Conservation (phyloP, 257 asterid species). For the Penstemon davidsonii region DNA sequence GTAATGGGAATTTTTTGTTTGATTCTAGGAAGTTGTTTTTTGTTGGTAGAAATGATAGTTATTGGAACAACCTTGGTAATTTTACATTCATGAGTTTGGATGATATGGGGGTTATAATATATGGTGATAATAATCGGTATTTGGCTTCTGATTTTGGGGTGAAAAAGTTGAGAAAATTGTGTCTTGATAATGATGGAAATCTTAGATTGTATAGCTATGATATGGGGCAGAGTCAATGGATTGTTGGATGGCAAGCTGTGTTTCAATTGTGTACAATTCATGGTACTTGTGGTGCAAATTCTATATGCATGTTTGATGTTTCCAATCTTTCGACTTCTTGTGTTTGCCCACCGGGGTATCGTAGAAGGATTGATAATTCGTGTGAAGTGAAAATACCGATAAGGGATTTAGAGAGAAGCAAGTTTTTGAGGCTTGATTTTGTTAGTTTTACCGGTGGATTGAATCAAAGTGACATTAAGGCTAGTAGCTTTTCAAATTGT, state of each 20-base stretch:
- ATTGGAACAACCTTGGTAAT: slow-evolving; percentile 39
- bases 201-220: slow-evolving; percentile 64
- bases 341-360: slow-evolving; percentile 79
- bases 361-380: slow-evolving; percentile 24
- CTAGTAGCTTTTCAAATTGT: slow-evolving; percentile 44
- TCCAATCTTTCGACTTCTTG: slow-evolving; percentile 53
- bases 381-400: slow-evolving; percentile 48
- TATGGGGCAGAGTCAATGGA: slow-evolving; percentile 41
- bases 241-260: slow-evolving; percentile 63
- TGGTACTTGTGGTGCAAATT: slow-evolving; percentile 70
- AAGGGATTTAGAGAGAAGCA: slow-evolving; percentile 34
- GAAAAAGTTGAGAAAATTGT: slow-evolving; percentile 52
- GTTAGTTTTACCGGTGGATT: slow-evolving; percentile 62
- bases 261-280: slow-evolving; percentile 51
- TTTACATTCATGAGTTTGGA: slow-evolving; percentile 38
- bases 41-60: slow-evolving; percentile 35
- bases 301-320: slow-evolving; percentile 59
- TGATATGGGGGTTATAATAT: slow-evolving; percentile 43
- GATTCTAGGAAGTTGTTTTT: slow-evolving; percentile 45
- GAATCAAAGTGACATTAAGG: slow-evolving; percentile 44
- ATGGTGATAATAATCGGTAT: slow-evolving; percentile 22
- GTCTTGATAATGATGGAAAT: slow-evolving; percentile 72
- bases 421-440: slow-evolving; percentile 61
- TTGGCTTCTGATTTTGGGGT: slow-evolving; percentile 55
- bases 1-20: slow-evolving; percentile 52